These are phyloP conservation scores for Alternaria sp. DNA, from an alignment of 2,329 filamentous ascomycete genomes.

Conservation along the genomic window DNA sequence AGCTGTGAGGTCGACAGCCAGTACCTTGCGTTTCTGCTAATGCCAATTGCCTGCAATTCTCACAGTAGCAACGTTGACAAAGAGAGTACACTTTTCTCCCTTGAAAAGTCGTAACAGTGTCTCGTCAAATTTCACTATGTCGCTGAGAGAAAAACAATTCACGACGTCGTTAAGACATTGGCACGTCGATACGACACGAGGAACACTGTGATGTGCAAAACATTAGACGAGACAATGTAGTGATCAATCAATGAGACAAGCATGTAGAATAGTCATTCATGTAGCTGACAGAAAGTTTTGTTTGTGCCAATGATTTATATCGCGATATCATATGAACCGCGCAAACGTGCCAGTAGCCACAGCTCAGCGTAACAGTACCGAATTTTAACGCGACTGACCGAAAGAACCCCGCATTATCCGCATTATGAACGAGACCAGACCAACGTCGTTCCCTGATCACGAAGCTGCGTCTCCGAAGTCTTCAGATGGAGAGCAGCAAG, in stretches of 20 bases:
- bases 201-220: background rate
- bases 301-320: background rate
- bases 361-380: background rate
- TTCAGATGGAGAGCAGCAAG: background rate
- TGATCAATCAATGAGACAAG: background rate
- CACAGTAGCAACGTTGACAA: background rate
- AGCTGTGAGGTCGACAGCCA: background rate
- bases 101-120: background rate
- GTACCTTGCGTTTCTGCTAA: background rate
- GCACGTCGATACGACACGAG: too few species aligned
- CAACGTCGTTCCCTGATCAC: background rate
- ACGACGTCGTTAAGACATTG: background rate
- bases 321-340: background rate
- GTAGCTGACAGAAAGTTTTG: background rate
- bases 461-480: background rate
- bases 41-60: background rate
- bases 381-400: background rate
- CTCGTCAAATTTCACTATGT: background rate
- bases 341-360: background rate
- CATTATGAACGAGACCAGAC: background rate
- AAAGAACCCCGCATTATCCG: background rate
- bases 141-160: background rate
- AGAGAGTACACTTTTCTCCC: background rate
- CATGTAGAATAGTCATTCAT: background rate
- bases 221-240: background rate